Percentiles rank a stretch among this genome's conserved stretches.
Conservation (phyloP, 2,329 filamentous ascomycete species). For the Sporothrix mexicana region DNA sequence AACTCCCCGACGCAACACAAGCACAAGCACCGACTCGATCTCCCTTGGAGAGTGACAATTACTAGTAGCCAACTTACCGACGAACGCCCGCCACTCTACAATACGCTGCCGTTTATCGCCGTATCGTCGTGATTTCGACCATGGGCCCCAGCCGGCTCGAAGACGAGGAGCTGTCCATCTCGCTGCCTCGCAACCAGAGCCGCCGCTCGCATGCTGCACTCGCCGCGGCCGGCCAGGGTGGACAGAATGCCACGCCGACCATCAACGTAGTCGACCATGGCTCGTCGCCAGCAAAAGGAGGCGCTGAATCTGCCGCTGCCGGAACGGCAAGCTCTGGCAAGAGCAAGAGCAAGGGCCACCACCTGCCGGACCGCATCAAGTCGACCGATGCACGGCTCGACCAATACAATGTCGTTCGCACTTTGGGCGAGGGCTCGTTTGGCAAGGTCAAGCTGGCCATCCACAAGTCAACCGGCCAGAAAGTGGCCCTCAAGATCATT, state of each 20-base stretch:
- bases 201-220: conserved; percentile 51
- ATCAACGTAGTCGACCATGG: conserved; percentile 47
- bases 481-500: conserved; percentile 98
- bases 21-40: neutral
- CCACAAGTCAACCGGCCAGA: conserved; percentile 88
- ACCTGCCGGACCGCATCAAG: conserved; percentile 40
- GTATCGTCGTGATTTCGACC: conserved; percentile 25
- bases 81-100: neutral
- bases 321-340: conserved; percentile 32
- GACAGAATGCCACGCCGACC: conserved; percentile 43
- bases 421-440: conserved; percentile 94
- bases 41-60: too few species aligned
- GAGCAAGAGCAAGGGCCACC: conserved; percentile 34
- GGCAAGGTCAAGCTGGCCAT: conserved; percentile 98
- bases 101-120: neutral
- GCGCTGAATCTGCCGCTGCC: conserved; percentile 36
- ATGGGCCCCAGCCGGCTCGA: conserved; percentile 68
- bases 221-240: conserved; percentile 32
- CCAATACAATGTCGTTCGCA: conserved; percentile 89
- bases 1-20: conserved; percentile 17
- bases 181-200: conserved; percentile 68
- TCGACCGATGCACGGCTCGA: conserved; percentile 54
- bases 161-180: conserved; percentile 83
- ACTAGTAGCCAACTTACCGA: too few species aligned
- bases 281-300: conserved; percentile 31